Evolutionary conservation across 192 early-diverging fungal species (phyloP).

Genomic region (Jimgerdemannia lactiflua): DNA sequence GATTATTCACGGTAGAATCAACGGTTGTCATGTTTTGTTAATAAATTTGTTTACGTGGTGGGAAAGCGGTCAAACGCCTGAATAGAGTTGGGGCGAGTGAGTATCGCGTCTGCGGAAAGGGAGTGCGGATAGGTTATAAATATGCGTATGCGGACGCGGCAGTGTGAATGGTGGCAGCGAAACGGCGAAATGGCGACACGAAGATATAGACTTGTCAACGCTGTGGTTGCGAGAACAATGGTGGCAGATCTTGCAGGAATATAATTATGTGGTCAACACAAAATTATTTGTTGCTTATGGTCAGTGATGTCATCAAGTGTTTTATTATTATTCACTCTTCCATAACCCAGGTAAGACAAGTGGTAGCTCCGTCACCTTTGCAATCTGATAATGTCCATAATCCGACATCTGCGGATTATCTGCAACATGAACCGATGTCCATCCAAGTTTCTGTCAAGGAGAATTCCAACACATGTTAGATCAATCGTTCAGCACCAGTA

Average conservation of each 20-base stretch:
- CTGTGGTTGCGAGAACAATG: no score
- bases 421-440: slow-evolving; percentile 49
- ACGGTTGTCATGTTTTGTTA: background rate
- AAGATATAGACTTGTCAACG: no score
- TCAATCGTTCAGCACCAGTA: background rate
- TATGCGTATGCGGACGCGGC: no score
- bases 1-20: background rate
- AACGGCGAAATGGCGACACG: no score
- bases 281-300: no score
- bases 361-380: slow-evolving; percentile 57
- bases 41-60: background rate
- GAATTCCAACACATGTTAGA: background rate
- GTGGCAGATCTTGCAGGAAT: no score
- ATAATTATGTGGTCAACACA: no score
- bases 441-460: slow-evolving; percentile 29
- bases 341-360: slow-evolving; percentile 59
- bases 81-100: no score
- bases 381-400: slow-evolving; percentile 58
- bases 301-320: background rate
- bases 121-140: no score
- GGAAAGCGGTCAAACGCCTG: no score
- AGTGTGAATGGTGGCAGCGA: no score
- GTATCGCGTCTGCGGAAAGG: no score
- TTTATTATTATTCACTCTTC: slow-evolving; percentile 9
- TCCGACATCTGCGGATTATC: slow-evolving; percentile 33